phyloP scores from a whole-genome alignment of 2,329 filamentous ascomycete species.

The Sporothrix variecibatus region DNA sequence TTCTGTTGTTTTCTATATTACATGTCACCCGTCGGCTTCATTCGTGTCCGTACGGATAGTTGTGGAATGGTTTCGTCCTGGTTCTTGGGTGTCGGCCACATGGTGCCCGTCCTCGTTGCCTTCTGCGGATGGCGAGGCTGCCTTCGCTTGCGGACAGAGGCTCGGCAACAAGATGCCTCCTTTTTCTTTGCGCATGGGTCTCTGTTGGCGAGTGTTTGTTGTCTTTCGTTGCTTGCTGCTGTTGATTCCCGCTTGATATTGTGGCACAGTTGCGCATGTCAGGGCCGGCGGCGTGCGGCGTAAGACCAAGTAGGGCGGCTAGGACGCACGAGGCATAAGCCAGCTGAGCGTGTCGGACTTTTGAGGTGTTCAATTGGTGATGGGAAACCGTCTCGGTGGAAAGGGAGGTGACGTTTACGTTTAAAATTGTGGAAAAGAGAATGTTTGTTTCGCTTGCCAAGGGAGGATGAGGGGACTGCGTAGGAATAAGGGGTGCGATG shows the following conservation, averaged over 20 bases:
- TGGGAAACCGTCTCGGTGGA: background rate
- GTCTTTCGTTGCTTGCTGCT: background rate
- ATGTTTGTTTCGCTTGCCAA: background rate
- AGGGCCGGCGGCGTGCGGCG: background rate
- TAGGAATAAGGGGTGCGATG: background rate
- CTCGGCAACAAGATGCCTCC: background rate
- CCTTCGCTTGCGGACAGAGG: background rate
- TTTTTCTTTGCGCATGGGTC: background rate
- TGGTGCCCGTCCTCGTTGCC: background rate
- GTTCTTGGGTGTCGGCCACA: constrained; percentile 5
- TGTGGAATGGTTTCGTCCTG: background rate
- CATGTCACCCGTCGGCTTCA: constrained; percentile 8
- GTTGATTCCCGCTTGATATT: background rate
- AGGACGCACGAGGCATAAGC: background rate
- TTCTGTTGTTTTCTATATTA: background rate
- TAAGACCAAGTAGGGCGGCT: background rate
- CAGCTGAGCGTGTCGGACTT: background rate
- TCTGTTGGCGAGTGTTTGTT: background rate
- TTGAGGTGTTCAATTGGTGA: background rate
- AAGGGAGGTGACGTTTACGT: background rate
- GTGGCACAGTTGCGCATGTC: background rate
- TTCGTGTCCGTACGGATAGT: constrained; percentile 1
- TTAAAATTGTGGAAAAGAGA: background rate
- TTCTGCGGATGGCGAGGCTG: background rate
- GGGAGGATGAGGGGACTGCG: background rate